Conservation (phyloP, 352 stramenopile species). For the Phytophthora colocasiae region DNA sequence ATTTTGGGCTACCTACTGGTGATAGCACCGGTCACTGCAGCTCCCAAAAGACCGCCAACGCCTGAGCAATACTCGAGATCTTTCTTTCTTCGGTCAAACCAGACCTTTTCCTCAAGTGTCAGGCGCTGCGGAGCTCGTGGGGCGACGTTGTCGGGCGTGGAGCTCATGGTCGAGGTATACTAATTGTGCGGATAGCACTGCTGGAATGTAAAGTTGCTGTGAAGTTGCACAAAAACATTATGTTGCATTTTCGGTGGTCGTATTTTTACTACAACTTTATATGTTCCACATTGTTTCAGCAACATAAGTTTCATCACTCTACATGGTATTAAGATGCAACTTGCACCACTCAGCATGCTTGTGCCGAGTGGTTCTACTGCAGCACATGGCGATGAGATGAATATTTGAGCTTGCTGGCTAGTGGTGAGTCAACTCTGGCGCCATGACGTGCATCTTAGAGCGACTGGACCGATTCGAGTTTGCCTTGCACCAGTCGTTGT, state of each 20-base stretch:
- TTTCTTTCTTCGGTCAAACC: constrained; percentile 74
- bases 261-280: too few relatives aligned
- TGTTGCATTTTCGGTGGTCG: constrained; percentile 5
- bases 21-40: constrained; percentile 53
- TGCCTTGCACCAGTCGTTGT: constrained; percentile 15
- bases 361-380: constrained; percentile 6
- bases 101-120: constrained; percentile 86
- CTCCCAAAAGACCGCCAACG: constrained; percentile 65
- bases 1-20: constrained; percentile 64
- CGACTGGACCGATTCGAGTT: neutral
- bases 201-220: constrained; percentile 1
- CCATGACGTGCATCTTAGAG: constrained; percentile 18
- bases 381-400: constrained; percentile 13
- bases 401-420: constrained; percentile 13
- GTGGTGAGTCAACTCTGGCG: constrained; percentile 15
- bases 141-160: constrained; percentile 6
- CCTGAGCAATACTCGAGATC: constrained; percentile 73
- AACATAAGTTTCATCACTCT: neutral
- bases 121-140: constrained; percentile 43
- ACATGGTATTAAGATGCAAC: too few relatives aligned
- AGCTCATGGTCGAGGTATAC: constrained; percentile 21
- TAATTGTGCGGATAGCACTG: constrained; percentile 11
- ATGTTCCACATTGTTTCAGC: neutral
- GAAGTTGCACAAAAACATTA: neutral
- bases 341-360: neutral